Evolutionary conservation across 148 eudicot genomes (phyloP).

Genomic region (Simmondsia chinensis): DNA sequence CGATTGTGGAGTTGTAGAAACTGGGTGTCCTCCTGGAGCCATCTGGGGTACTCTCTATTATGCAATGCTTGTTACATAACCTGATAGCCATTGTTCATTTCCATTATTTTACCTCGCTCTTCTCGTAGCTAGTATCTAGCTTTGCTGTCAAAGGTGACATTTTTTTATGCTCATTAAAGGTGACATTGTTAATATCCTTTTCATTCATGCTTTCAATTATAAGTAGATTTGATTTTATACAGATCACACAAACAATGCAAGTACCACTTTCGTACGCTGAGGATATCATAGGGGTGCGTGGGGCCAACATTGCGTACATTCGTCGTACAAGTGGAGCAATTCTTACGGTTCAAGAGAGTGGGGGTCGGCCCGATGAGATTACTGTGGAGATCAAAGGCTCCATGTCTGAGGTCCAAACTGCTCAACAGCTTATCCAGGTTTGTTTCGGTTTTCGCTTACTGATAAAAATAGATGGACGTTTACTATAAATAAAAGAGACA

Average conservation of each 20-base stretch:
- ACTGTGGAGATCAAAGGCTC: slow-evolving; percentile 97
- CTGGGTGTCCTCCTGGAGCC: no score
- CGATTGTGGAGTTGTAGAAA: no score
- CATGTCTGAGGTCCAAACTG: slow-evolving; percentile 71
- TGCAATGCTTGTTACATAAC: no score
- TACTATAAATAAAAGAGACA: neutral
- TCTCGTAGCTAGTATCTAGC: no score
- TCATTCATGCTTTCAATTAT: neutral
- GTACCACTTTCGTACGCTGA: slow-evolving; percentile 87
- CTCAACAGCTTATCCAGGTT: slow-evolving; percentile 96
- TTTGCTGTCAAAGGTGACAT: no score
- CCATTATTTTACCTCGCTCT: no score
- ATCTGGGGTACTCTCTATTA: no score
- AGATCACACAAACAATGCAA: slow-evolving; percentile 95
- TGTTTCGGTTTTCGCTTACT: neutral
- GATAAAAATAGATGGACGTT: neutral
- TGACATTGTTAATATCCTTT: neutral
- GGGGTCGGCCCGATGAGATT: slow-evolving; percentile 73
- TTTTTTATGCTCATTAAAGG: neutral
- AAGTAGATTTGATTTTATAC: slow-evolving; percentile 2
- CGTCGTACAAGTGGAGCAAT: slow-evolving; percentile 84
- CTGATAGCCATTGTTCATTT: no score
- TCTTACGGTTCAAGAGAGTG: slow-evolving; percentile 81
- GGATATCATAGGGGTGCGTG: slow-evolving; percentile 88
- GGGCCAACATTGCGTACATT: slow-evolving; percentile 83